Evolutionary conservation across 1,284 basidiomycete genomes (phyloP).

Genomic region (Leccinum colubrinum): DNA sequence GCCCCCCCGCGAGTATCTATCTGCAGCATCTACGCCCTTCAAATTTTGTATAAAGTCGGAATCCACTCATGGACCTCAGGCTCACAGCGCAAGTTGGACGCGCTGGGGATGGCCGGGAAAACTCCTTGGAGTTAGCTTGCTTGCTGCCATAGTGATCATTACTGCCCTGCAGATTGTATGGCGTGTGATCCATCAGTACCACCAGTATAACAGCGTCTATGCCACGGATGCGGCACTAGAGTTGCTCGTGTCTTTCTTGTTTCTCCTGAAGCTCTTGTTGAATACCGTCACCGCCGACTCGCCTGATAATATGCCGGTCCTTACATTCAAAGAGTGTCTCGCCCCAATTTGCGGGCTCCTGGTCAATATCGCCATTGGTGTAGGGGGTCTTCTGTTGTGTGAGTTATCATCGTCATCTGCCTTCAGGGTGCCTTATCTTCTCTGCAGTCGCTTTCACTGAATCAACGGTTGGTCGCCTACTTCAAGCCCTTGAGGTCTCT

Average conservation of each 20-base stretch:
- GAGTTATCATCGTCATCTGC: slow-evolving; percentile 31
- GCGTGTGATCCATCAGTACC: slow-evolving; percentile 47
- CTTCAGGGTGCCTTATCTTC: slow-evolving; percentile 12
- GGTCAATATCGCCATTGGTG: slow-evolving; percentile 50
- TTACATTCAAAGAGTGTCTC: slow-evolving; percentile 48
- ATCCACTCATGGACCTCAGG: slow-evolving; percentile 13
- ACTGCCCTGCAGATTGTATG: slow-evolving; percentile 62
- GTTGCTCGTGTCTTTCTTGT: slow-evolving; percentile 53
- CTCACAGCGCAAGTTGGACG: slow-evolving; percentile 60
- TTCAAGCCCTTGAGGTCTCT: slow-evolving; percentile 67
- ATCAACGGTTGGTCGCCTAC: slow-evolving; percentile 64
- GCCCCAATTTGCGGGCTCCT: slow-evolving; percentile 51
- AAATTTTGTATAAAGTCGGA: slow-evolving; percentile 20
- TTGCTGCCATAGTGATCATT: slow-evolving; percentile 45
- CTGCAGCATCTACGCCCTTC: slow-evolving; percentile 15
- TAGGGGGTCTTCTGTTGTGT: slow-evolving; percentile 62
- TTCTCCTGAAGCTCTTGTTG: slow-evolving; percentile 61
- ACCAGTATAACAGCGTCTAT: slow-evolving; percentile 51
- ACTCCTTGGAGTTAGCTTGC: slow-evolving; percentile 48
- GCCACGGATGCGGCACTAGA: slow-evolving; percentile 55
- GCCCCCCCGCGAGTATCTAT: slow-evolving; percentile 47
- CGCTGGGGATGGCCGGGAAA: slow-evolving; percentile 59
- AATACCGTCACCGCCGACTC: slow-evolving; percentile 50
- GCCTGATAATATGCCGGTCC: slow-evolving; percentile 14
- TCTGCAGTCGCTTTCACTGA: slow-evolving; percentile 64